A percentile compares a stretch with the other conserved stretches of the same genome.
phyloP scores from a whole-genome alignment of 2,329 filamentous ascomycete species.

The Dothideomycetidae sp. region DNA sequence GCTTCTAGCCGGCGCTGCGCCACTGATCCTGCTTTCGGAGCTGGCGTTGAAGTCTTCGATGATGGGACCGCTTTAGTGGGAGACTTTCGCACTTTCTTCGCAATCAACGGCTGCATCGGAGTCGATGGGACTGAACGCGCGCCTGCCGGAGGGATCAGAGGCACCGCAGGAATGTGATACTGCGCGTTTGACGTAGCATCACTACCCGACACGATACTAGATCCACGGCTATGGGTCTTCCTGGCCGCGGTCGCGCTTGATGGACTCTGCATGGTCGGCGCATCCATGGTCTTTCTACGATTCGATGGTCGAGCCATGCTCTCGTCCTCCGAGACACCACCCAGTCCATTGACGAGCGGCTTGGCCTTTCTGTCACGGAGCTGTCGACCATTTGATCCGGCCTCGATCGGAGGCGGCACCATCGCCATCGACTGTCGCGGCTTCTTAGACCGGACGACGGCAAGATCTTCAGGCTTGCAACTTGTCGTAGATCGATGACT shows the following conservation, averaged over 20 bases:
- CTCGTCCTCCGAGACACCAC: slow-evolving; percentile 8
- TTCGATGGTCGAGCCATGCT: slow-evolving; percentile 1
- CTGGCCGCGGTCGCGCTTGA: not conserved
- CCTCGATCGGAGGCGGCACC: slow-evolving; percentile 31
- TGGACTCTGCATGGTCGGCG: not conserved
- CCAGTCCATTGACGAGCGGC: slow-evolving; percentile 31
- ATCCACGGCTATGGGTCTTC: slow-evolving; percentile 17
- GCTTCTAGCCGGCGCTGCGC: too few species aligned
- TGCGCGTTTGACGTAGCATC: not conserved
- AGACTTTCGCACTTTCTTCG: slow-evolving; percentile 1
- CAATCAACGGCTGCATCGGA: not conserved
- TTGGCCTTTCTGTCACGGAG: slow-evolving; percentile 54
- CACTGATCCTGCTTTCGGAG: not conserved
- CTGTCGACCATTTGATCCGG: slow-evolving; percentile 47
- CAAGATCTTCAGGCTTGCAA: slow-evolving; percentile 63
- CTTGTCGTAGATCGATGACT: slow-evolving; percentile 59
- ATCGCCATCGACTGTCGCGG: slow-evolving; percentile 43
- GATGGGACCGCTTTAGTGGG: slow-evolving; percentile 1
- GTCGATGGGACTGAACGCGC: not conserved
- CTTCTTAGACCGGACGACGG: slow-evolving; percentile 40
- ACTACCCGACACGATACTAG: slow-evolving; percentile 18
- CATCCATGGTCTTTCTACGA: slow-evolving; percentile 11
- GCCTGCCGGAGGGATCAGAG: slow-evolving; percentile 1
- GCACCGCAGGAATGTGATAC: not conserved
- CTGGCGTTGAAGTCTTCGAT: not conserved